A percentile compares a stretch with the other conserved stretches of the same genome.
Evolutionary conservation across 2,329 filamentous ascomycete species (phyloP).

Genomic region (Cladobotryum mycophilum): DNA sequence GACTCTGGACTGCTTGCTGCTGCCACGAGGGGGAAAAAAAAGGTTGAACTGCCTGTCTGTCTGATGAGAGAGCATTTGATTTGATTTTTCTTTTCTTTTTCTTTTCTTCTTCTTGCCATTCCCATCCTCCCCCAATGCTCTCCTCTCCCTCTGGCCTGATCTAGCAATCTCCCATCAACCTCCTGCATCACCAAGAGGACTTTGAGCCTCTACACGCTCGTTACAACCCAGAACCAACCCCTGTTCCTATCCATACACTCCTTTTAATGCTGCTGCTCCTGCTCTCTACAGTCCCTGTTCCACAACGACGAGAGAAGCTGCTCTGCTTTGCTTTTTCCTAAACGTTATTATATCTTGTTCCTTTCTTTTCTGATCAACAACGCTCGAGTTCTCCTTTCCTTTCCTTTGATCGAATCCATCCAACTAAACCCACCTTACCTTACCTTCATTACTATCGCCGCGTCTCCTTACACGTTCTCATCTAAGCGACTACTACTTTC

Average conservation of each 20-base stretch:
- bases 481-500: constrained; percentile 4
- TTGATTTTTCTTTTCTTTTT: no score
- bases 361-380: constrained; percentile 4
- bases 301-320: constrained; percentile 12
- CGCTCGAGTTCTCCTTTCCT: constrained; percentile 1
- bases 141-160: not conserved
- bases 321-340: constrained; percentile 2
- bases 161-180: constrained; percentile 3
- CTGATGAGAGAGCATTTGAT: not conserved
- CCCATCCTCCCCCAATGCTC: not conserved
- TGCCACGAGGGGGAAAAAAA: constrained; percentile 8
- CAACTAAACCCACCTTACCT: not conserved
- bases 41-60: not conserved
- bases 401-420: constrained; percentile 3
- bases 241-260: constrained; percentile 25
- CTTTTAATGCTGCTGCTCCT: constrained; percentile 13
- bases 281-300: constrained; percentile 7
- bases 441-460: not conserved
- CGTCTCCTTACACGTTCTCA: constrained; percentile 4
- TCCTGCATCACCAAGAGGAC: constrained; percentile 17
- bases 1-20: not conserved
- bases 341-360: not conserved
- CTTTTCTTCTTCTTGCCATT: not conserved
- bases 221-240: constrained; percentile 21
- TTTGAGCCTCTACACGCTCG: constrained; percentile 24